Percentiles rank a stretch among this genome's conserved stretches.
Conservation (phyloP, 768 basidiomycete species). For the Lentinus brumalis region DNA sequence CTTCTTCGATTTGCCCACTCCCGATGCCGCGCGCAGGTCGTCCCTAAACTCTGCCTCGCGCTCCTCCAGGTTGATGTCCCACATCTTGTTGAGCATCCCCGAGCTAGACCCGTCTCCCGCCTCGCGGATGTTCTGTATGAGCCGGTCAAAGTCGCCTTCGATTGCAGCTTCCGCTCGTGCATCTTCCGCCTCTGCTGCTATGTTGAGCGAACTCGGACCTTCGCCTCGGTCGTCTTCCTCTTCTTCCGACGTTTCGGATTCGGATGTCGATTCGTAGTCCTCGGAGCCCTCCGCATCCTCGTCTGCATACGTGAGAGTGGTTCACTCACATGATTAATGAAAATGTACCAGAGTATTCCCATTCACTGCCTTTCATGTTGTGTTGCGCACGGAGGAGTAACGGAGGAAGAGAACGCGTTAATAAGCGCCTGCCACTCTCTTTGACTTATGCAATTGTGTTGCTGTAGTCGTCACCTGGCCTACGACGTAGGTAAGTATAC, state of each 20-base stretch:
- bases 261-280: slow-evolving; percentile 7
- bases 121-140: slow-evolving; percentile 65
- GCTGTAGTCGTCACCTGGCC: too few species aligned
- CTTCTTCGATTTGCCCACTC: slow-evolving; percentile 58
- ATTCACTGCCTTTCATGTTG: not conserved
- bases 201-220: not conserved
- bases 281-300: slow-evolving; percentile 14
- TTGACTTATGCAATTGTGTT: too few species aligned
- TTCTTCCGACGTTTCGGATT: slow-evolving; percentile 2
- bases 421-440: too few species aligned
- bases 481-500: too few species aligned
- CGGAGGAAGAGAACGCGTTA: not conserved
- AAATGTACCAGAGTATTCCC: slow-evolving; percentile 7
- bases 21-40: slow-evolving; percentile 73
- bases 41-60: slow-evolving; percentile 70
- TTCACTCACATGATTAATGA: not conserved
- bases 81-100: slow-evolving; percentile 60
- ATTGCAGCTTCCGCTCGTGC: slow-evolving; percentile 35
- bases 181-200: slow-evolving; percentile 12
- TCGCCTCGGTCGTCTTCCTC: not conserved
- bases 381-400: not conserved
- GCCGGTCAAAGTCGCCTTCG: slow-evolving; percentile 66
- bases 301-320: not conserved
- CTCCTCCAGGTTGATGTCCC: slow-evolving; percentile 75
- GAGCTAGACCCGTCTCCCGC: slow-evolving; percentile 46